phyloP scores from a whole-genome alignment of 2,329 filamentous ascomycete genomes.

The Hirsutella thompsonii region DNA sequence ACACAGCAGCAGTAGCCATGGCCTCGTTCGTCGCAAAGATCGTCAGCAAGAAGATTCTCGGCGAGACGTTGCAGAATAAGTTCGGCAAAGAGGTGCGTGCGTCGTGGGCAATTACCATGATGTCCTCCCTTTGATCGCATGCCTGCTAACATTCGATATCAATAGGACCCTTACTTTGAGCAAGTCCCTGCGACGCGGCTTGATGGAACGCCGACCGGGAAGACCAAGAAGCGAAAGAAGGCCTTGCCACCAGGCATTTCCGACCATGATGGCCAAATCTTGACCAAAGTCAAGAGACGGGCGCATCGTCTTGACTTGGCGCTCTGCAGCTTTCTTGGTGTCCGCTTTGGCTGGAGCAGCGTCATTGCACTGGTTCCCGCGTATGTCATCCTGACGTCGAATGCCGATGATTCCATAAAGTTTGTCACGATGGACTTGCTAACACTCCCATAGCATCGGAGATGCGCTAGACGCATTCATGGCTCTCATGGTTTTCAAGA shows the following conservation, averaged over 20 bases:
- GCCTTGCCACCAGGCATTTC: conserved; percentile 74
- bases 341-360: conserved; percentile 80
- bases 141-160: conserved; percentile 14
- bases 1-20: conserved; percentile 25
- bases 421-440: background rate
- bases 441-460: conserved; percentile 44
- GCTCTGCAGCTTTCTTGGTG: conserved; percentile 68
- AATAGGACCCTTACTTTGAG: conserved; percentile 83
- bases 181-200: conserved; percentile 62
- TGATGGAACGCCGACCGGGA: conserved; percentile 51
- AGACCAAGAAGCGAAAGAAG: conserved; percentile 74
- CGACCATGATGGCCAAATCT: conserved; percentile 64
- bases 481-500: conserved; percentile 61
- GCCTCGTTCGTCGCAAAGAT: conserved; percentile 38
- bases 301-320: conserved; percentile 79
- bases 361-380: conserved; percentile 74
- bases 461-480: conserved; percentile 64
- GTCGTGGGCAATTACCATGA: no score
- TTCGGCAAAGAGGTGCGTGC: conserved; percentile 40
- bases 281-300: conserved; percentile 74
- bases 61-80: conserved; percentile 43
- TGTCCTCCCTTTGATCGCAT: background rate
- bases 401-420: no score
- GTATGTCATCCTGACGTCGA: conserved; percentile 37
- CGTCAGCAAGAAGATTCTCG: conserved; percentile 42